Base-by-base conservation (phyloP, 202 grass and related monocot genomes). In the Carex arenaria region DNA sequence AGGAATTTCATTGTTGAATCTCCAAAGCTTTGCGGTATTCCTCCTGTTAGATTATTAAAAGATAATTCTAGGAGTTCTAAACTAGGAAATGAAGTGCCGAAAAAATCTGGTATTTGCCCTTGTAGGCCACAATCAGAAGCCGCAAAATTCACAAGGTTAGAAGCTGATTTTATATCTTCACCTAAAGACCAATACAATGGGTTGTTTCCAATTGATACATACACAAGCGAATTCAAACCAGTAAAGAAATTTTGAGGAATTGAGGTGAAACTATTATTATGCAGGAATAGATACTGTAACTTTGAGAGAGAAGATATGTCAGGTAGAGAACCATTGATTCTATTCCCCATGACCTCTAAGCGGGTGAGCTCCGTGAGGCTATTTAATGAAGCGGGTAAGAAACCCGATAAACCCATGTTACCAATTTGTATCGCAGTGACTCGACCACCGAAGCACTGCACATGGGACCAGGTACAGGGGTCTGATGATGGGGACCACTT, bases 191-290 rank as follows among this genome's bases (percentile, higher is more conserved):
- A 90, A 22, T 81, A 34, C 38, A 90, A 61, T 15, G 88, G 88
- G 80, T 89, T 89, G 10, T 80, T 22, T 22, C 85, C 88, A 19
- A 89, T 75, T 9, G 64, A 67, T 4, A 84, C 64, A 4, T 51
- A 18, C n/a, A 69, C 11, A 11, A 89, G 88, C 12, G 84, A 84
- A 53, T 59, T 72, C 42, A 89, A 78, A 10, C 84, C 80, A 47
- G 57, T 31, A 82, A 89, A 89, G 55, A 89, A 86, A 38, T 80
- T 78, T 56, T 57, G 20, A 10, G 88, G 84, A 19, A 89, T 86
- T 66, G 88, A 86, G 79, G 80, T 32, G 80, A 89, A 89, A 63
- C 52, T 71, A 38, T 89, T 89, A 71, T 56, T 38, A 70, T 83
- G 70, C 34, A 89, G 69, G 53, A 89, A 79, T 66, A 86, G 63